Conservation (phyloP, 2,329 filamentous ascomycete species). For the Cladobotryum mycophilum region DNA sequence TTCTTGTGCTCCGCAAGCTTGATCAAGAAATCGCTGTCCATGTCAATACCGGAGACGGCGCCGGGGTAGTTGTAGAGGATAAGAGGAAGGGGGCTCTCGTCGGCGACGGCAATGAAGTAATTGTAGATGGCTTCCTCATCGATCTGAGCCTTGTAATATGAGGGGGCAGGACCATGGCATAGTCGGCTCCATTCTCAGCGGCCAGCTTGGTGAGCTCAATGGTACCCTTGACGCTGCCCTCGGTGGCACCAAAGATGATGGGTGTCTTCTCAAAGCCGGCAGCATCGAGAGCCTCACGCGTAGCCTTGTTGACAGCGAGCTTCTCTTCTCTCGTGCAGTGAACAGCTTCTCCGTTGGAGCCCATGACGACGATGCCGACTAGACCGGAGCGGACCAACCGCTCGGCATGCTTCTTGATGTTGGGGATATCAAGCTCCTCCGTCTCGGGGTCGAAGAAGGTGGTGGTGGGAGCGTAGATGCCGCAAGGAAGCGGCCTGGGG, state of each 20-base stretch:
- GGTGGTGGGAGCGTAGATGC: conserved; percentile 85
- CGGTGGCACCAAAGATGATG: conserved; percentile 75
- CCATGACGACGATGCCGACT: conserved; percentile 78
- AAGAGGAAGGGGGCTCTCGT: conserved; percentile 68
- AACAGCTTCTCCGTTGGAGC: conserved; percentile 84
- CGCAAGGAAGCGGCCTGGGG: conserved; percentile 60
- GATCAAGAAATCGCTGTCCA: conserved; percentile 84
- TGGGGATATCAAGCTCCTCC: conserved; percentile 75
- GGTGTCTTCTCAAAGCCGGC: conserved; percentile 71
- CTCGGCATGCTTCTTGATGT: conserved; percentile 73
- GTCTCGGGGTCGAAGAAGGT: conserved; percentile 82
- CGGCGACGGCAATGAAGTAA: conserved; percentile 70
- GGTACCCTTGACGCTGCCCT: conserved; percentile 76
- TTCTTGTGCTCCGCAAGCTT: conserved; percentile 73
- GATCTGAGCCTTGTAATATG: conserved; percentile 74
- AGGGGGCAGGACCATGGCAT: conserved; percentile 74
- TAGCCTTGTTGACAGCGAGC: conserved; percentile 65
- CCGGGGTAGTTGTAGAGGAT: conserved; percentile 90
- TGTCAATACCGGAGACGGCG: conserved; percentile 78
- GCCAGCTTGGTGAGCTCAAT: conserved; percentile 65
- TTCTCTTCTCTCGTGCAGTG: conserved; percentile 78
- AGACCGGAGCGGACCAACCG: conserved; percentile 72
- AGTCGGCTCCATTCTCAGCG: conserved; percentile 66
- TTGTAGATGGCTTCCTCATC: conserved; percentile 67
- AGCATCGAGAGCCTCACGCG: conserved; percentile 73